Conservation (phyloP, 257 asterid species). For the Ajuga chamaepitys region DNA sequence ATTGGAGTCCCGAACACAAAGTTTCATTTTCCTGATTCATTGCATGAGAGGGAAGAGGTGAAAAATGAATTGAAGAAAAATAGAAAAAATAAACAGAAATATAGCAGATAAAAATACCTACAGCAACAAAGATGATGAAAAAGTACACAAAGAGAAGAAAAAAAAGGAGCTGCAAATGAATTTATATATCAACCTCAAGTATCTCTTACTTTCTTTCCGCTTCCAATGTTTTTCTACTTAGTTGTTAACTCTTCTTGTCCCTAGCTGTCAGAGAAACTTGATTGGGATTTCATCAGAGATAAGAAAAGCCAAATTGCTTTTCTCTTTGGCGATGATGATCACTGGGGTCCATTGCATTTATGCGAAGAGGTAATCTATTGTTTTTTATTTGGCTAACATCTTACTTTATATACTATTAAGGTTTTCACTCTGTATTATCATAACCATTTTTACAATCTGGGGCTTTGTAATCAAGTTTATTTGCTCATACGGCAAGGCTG, state of each 20-base stretch:
- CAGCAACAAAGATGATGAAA: not conserved
- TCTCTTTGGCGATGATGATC: slow-evolving; percentile 77
- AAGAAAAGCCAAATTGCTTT: slow-evolving; percentile 57
- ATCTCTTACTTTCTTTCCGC: not conserved
- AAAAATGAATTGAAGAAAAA: not conserved
- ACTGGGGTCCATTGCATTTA: slow-evolving; percentile 88
- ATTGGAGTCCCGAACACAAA: not conserved
- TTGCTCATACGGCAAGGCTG: not conserved
- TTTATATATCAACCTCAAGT: not conserved
- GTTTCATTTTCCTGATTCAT: not conserved
- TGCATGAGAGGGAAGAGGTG: not conserved
- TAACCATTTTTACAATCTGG: no score
- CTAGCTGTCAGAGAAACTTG: slow-evolving; percentile 65
- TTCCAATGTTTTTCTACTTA: not conserved
- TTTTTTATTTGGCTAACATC: not conserved
- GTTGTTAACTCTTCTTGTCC: not conserved
- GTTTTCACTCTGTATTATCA: not conserved
- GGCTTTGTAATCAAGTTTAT: not conserved
- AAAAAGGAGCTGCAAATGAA: not conserved
- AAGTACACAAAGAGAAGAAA: not conserved
- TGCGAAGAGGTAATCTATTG: slow-evolving; percentile 61
- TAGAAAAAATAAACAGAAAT: not conserved
- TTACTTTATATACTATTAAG: not conserved
- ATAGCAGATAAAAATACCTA: not conserved
- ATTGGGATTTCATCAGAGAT: slow-evolving; percentile 57